Percentiles rank a stretch among this genome's conserved stretches.
Evolutionary conservation across 2,329 filamentous ascomycete genomes (phyloP).

Genomic region (Aspergillus floridensis): DNA sequence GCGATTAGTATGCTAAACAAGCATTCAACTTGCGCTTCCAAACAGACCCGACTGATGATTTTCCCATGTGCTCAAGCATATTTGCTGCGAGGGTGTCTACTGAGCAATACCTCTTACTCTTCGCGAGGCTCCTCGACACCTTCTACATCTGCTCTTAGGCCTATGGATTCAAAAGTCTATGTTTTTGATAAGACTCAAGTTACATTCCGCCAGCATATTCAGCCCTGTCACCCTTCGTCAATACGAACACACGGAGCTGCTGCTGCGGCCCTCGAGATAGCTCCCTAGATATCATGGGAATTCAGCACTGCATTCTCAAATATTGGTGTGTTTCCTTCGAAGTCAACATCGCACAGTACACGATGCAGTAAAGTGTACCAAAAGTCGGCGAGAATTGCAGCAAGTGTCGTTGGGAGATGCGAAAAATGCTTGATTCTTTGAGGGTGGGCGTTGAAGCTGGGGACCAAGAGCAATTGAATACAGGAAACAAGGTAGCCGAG

Average conservation of each 20-base stretch:
- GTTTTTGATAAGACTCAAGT: constrained; percentile 62
- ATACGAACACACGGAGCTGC: constrained; percentile 72
- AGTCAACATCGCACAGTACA: constrained; percentile 76
- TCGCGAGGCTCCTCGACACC: constrained; percentile 67
- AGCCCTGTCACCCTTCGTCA: constrained; percentile 90
- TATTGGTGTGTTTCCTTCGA: constrained; percentile 71
- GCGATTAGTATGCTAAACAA: no score
- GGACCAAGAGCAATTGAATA: constrained; percentile 68
- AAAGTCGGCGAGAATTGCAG: constrained; percentile 72
- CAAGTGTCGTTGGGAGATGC: constrained; percentile 63
- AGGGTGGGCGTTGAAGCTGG: constrained; percentile 65
- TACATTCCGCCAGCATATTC: constrained; percentile 86
- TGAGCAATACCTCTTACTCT: constrained; percentile 48
- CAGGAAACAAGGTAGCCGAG: constrained; percentile 76
- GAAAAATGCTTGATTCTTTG: constrained; percentile 67
- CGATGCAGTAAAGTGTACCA: constrained; percentile 66
- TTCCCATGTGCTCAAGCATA: constrained; percentile 58
- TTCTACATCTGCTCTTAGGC: constrained; percentile 64
- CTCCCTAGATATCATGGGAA: constrained; percentile 72
- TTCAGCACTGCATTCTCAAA: constrained; percentile 64
- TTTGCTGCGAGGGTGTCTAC: background rate
- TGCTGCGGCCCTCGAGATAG: constrained; percentile 70
- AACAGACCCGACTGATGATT: constrained; percentile 76
- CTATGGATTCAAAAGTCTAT: constrained; percentile 61
- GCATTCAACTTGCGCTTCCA: background rate